Conservation (phyloP, 2,329 filamentous ascomycete genomes). For the Xylaria sp. region DNA sequence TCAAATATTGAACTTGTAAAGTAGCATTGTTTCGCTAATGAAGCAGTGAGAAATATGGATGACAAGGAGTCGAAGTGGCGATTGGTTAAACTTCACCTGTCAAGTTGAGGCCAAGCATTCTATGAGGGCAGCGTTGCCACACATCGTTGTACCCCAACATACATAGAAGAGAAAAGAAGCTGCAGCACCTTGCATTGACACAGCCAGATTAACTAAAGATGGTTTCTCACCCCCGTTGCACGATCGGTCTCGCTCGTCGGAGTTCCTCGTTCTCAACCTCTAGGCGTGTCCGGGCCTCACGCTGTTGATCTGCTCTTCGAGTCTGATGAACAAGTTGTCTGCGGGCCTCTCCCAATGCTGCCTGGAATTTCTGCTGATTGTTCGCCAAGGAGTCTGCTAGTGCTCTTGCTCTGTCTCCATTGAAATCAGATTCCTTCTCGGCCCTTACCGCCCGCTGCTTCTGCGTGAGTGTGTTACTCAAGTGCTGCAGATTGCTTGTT, state of each 20-base stretch:
- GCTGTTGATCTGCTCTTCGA: not conserved
- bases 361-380: not conserved
- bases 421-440: not conserved
- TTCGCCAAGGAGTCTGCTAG: not conserved
- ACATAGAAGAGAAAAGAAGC: not conserved
- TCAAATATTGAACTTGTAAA: too few species aligned
- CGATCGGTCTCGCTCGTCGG: not conserved
- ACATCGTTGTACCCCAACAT: not conserved
- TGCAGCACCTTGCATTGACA: not conserved
- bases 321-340: not conserved
- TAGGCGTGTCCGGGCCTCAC: not conserved
- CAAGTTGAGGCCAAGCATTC: too few species aligned
- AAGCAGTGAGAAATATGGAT: too few species aligned
- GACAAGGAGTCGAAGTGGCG: too few species aligned
- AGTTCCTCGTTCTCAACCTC: slow-evolving; percentile 3
- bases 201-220: not conserved
- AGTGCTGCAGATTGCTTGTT: not conserved
- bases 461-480: not conserved
- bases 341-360: not conserved
- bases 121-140: not conserved
- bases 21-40: too few species aligned
- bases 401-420: not conserved
- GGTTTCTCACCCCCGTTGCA: not conserved
- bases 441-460: not conserved
- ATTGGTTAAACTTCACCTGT: too few species aligned